phyloP scores from a whole-genome alignment of 1,284 basidiomycete species.

The Leucoagaricus sp. region DNA sequence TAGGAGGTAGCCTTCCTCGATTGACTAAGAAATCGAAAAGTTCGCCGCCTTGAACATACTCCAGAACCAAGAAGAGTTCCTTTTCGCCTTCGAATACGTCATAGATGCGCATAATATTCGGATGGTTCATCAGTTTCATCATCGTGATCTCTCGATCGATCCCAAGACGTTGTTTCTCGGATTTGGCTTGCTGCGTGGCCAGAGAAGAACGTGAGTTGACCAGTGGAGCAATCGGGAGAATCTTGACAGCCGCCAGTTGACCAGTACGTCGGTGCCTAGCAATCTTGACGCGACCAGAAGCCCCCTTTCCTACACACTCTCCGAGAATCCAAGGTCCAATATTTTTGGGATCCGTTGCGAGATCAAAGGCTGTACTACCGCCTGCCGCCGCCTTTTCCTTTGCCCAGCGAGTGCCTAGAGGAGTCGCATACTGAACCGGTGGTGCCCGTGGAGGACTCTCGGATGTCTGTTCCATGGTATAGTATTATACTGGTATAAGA shows the following conservation, averaged over 20 bases:
- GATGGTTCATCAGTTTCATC: slow-evolving; percentile 99
- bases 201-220: slow-evolving; percentile 78
- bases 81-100: slow-evolving; percentile 96
- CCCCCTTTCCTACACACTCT: slow-evolving; percentile 94
- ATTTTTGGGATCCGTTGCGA: slow-evolving; percentile 70
- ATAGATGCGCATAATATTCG: slow-evolving; percentile 94
- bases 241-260: slow-evolving; percentile 97
- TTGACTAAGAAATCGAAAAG: slow-evolving; percentile 98
- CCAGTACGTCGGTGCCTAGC: slow-evolving; percentile 88
- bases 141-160: slow-evolving; percentile 98
- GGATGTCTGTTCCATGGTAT: slow-evolving; percentile 38
- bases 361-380: slow-evolving; percentile 64
- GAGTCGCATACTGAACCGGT: slow-evolving; percentile 66
- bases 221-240: slow-evolving; percentile 88
- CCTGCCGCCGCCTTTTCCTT: slow-evolving; percentile 80
- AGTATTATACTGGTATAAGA: slow-evolving; percentile 25
- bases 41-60: slow-evolving; percentile 97
- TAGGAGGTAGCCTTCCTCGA: slow-evolving; percentile 77
- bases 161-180: slow-evolving; percentile 88
- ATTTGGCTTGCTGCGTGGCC: slow-evolving; percentile 72
- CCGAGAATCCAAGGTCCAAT: slow-evolving; percentile 88
- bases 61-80: slow-evolving; percentile 93
- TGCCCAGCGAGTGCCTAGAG: slow-evolving; percentile 77
- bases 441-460: slow-evolving; percentile 67
- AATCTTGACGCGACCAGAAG: slow-evolving; percentile 94